Evolutionary conservation across 1,284 basidiomycete genomes (phyloP).

Genomic region (Porodaedalea pini): DNA sequence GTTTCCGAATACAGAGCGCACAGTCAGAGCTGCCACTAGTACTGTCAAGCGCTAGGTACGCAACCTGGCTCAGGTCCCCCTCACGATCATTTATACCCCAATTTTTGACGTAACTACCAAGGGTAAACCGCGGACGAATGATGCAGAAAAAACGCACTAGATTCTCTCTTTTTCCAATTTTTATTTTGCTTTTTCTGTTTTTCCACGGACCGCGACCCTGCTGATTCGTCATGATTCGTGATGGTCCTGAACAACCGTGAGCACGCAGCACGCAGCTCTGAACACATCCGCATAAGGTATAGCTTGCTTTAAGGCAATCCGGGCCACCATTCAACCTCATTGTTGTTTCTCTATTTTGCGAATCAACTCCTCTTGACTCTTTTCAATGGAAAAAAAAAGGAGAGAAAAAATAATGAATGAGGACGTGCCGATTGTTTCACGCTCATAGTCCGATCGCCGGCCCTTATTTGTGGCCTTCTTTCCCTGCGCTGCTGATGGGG

Average conservation of each 20-base stretch:
- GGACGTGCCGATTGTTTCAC: background rate
- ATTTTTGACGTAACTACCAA: conserved; percentile 9
- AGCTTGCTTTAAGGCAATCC: background rate
- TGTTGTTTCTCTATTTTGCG: background rate
- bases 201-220: conserved; percentile 10
- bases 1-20: background rate
- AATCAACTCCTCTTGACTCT: background rate
- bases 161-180: background rate
- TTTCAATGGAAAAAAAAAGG: background rate
- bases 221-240: conserved; percentile 12
- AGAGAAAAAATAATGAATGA: background rate
- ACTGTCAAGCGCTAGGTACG: conserved; percentile 1
- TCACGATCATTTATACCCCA: conserved; percentile 8
- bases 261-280: too few relatives aligned
- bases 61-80: background rate
- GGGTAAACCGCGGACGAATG: background rate
- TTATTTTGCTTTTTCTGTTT: background rate
- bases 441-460: background rate
- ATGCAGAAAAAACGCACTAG: background rate
- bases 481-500: background rate
- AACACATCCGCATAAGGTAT: background rate
- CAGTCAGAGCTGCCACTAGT: conserved; percentile 2
- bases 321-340: background rate
- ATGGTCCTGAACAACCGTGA: conserved; percentile 2
- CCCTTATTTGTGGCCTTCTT: background rate